A percentile compares a stretch with the other conserved stretches of the same genome.
These are phyloP conservation scores for Leccinum ochraceum DNA, from an alignment of 768 basidiomycete species.

Conservation along the genomic window DNA sequence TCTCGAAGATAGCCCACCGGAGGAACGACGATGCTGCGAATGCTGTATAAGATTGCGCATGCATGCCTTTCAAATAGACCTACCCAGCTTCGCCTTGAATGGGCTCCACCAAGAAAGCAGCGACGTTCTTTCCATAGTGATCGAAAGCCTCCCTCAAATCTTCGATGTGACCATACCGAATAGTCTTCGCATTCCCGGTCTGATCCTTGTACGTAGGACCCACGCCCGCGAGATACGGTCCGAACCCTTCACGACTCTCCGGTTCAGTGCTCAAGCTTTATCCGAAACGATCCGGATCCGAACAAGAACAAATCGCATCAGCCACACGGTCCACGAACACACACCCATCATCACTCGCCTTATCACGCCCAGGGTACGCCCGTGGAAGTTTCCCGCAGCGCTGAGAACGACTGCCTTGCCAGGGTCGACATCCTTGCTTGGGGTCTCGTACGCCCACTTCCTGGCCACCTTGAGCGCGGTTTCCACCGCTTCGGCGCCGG, in stretches of 20 bases:
- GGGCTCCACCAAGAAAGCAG: conserved; percentile 95
- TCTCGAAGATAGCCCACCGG: conserved; percentile 80
- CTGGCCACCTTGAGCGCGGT: conserved; percentile 93
- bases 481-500: conserved; percentile 97
- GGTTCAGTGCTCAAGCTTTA: conserved; percentile 93
- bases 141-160: conserved; percentile 85
- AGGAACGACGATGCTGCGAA: conserved; percentile 83
- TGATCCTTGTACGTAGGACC: conserved; percentile 74
- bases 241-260: conserved; percentile 83
- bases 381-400: conserved; percentile 93
- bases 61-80: conserved; percentile 27
- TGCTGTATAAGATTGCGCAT: neutral
- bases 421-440: conserved; percentile 48
- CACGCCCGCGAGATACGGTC: conserved; percentile 84
- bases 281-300: conserved; percentile 9
- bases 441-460: conserved; percentile 96
- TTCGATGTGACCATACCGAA: conserved; percentile 81
- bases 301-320: neutral
- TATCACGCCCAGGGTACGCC: conserved; percentile 86
- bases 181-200: conserved; percentile 48
- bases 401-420: conserved; percentile 86
- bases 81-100: conserved; percentile 99
- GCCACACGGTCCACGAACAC: neutral
- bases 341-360: conserved; percentile 45
- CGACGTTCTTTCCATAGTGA: conserved; percentile 76